Base-by-base conservation (phyloP, 805 yeast species). In the Sugiyamaella qingdaonensis region DNA sequence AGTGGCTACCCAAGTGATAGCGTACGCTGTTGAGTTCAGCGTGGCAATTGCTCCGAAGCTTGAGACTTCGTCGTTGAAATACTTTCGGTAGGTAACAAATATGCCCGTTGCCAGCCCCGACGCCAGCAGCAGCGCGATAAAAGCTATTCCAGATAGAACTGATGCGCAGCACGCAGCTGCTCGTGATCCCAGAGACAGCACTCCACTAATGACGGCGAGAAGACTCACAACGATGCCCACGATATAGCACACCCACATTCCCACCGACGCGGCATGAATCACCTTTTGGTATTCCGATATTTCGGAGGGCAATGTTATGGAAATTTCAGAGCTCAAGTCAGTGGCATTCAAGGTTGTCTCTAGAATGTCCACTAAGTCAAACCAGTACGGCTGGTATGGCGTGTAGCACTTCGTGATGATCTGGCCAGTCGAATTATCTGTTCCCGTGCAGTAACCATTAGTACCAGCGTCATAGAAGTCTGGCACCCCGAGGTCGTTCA, bases 101-200 rank as follows among this genome's bases (percentile, higher is more conserved):
- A 78, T 72, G 14, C 84, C 94, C 0, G 92, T 85, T 29, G 85
- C 73, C 19, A 84, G 70, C 13, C 76, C 88, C 29, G 81, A 77
- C 29, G 78, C 73, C 14, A 78, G 58, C 2, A 73, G 10, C n/a
- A 75, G 59, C 39, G 55, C 44, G 10, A 64, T n/a, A 13, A 55
- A 54, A 10, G 73, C 57, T 4, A 73, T 29, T 44, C 72, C 65
- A 10, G 79, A 74, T 11, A 79, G 56, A 11, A 85, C 44, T 46
- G 76, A 68, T 7, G 82, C 76, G 31, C 78, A 54, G 50, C 74
- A 67, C 10, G 77, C 68, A 58, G 78, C 72, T n/a, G 72, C 69
- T 49, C 75, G 69, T 61, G 76, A 77, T 66, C 75, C 65, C 73
- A 73, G 68, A 63, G 79, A 66, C 63, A 76, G 63, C 70, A 74